Conservation (phyloP, 306 rosid genomes). For the Dalbergia cultrata region DNA sequence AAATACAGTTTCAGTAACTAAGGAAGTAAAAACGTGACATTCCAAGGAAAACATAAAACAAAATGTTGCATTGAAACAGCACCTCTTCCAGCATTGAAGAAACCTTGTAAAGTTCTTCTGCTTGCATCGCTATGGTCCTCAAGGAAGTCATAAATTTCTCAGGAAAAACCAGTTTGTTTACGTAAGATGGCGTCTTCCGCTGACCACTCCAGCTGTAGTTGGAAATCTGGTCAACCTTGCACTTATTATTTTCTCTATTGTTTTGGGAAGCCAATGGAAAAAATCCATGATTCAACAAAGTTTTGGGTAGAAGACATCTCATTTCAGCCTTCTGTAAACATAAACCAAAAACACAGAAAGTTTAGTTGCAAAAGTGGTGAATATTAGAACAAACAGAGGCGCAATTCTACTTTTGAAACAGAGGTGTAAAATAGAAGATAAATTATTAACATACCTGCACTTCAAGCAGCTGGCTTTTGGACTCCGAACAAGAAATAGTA, state of each 20-base stretch:
- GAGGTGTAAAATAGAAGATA: conserved; percentile 17
- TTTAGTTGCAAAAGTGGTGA: not conserved
- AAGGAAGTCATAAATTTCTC: conserved; percentile 78
- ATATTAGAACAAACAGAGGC: not conserved
- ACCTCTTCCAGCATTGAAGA: conserved; percentile 93
- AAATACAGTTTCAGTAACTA: conserved; percentile 19
- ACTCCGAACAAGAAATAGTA: conserved; percentile 64
- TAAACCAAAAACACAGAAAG: conserved; percentile 17
- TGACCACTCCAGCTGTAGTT: conserved; percentile 96
- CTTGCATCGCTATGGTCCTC: conserved; percentile 92
- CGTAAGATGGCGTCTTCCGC: conserved; percentile 82
- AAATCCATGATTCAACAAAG: conserved; percentile 78
- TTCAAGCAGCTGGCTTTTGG: conserved; percentile 87
- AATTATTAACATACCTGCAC: conserved; percentile 68
- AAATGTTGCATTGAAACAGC: conserved; percentile 30
- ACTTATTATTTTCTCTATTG: conserved; percentile 50
- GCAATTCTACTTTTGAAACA: conserved; percentile 27
- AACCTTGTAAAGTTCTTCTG: conserved; percentile 80
- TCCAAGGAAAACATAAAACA: conserved; percentile 28
- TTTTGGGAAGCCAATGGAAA: conserved; percentile 55
- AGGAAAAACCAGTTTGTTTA: conserved; percentile 80
- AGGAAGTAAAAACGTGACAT: not conserved
- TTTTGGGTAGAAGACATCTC: conserved; percentile 87
- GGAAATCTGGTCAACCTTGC: conserved; percentile 48
- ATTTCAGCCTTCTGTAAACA: conserved; percentile 85